Conservation (phyloP, 2,329 filamentous ascomycete species). For the Cercospora sojina region DNA sequence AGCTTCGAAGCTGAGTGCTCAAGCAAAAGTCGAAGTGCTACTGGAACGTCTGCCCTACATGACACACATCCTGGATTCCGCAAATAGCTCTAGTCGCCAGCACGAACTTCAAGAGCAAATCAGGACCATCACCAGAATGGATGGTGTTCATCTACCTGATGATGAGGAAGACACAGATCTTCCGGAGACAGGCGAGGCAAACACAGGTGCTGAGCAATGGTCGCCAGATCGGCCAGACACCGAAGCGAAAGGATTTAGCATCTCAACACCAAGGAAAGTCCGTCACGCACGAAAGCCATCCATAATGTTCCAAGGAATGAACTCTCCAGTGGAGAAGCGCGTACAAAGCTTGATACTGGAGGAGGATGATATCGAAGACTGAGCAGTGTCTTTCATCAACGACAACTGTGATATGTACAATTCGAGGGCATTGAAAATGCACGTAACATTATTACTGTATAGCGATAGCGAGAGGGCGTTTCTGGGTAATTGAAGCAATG, state of each 20-base stretch:
- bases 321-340: conserved; percentile 31
- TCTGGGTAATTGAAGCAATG: accelerated
- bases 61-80: conserved; percentile 57
- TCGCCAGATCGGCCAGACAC: conserved; percentile 43
- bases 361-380: conserved; percentile 52
- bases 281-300: conserved; percentile 13
- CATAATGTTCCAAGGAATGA: conserved; percentile 23
- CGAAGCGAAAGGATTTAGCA: conserved; percentile 14
- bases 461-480: not conserved
- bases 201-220: conserved; percentile 41
- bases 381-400: conserved; percentile 11
- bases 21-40: conserved; percentile 70
- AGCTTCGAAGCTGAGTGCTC: conserved; percentile 21
- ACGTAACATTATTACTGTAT: not conserved
- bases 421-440: not conserved
- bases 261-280: conserved; percentile 18
- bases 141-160: conserved; percentile 20
- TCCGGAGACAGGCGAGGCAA: conserved; percentile 30
- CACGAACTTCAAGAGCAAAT: conserved; percentile 60
- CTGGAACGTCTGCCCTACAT: conserved; percentile 87
- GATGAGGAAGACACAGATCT: conserved; percentile 32
- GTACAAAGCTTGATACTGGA: conserved; percentile 44
- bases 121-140: conserved; percentile 63
- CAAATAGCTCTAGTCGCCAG: conserved; percentile 26
- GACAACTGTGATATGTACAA: not conserved